Base-by-base conservation (phyloP, 768 basidiomycete genomes). In the Podaxis sp. region DNA sequence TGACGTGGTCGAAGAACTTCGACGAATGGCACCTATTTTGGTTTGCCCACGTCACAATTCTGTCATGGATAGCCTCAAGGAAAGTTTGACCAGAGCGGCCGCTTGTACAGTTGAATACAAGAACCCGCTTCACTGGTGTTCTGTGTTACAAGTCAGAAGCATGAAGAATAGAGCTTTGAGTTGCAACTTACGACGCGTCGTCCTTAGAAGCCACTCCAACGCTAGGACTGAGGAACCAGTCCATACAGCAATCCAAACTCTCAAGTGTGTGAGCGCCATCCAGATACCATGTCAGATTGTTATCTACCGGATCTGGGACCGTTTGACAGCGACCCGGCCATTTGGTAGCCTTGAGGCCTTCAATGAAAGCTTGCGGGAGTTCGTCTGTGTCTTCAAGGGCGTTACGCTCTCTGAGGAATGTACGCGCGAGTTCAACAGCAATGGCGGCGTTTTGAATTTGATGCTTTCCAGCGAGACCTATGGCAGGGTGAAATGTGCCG, bases 291-390 rank as follows among this genome's bases (percentile, higher is more conserved):
- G 84, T 90, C 6, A 84, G 80, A 15, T 74, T 69, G 1, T 74
- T 55, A 41, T 83, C 71, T 15, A 66, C 70, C 0, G 87, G 87
- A 69, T 96, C 95, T 10, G 61, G 53, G 12, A 96, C 85, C 8
- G 83, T 84, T 75, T 99, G 97, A 72, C 97, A 99, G 50, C 97
- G 86, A 12, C 96, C 97, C 10, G 97, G 96, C 96, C 97, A 99
- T 64, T 79, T 84, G 3, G 95, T 82, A 20, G 80, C 75, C 67
- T 84, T 75, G 22, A 99, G 78, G 2, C 90, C 95, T 20, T 76
- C 68, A 37, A 87, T 69, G 64, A 92, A 88, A 2, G 79, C 65
- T 11, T 75, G 67, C 0, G 90, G 78, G 11, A 96, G 75, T 2
- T 69, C 63, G 7, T 67, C 67, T 7, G 72, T 72, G 2, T 71